Evolutionary conservation across 129 eudicot species (phyloP), one percentile per base, ranked within the genome.

Genomic region (Lonicera japonica): DNA sequence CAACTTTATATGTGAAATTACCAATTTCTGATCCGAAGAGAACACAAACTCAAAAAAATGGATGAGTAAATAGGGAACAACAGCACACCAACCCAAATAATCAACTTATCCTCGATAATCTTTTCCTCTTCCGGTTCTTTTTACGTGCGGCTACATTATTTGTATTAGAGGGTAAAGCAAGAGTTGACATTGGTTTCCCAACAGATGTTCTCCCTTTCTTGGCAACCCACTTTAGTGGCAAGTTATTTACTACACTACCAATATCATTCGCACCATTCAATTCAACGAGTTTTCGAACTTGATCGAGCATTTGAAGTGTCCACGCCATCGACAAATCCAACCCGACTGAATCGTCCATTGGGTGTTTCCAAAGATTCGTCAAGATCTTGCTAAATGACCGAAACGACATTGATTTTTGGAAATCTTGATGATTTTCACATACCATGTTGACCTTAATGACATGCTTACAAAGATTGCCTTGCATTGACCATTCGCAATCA

Each of bases 401-500:
- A 71, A 71, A 83, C 1, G 99, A 88, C 75, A 86, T 70, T 11
- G 98, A 84, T 13, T 81, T 61, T 58, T 66, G 69, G 63, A 34
- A 75, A 8, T 55, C 64, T 56, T 24, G 54, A 5, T 16, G 79
- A 54, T 68, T 79, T 40, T 75, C 85, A 54, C 89, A 88, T 13
- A 94, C 71, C 84, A 75, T 88, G 72, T 94, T 85, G 77, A 81
- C 99, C 81, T 94, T 94, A 66, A 94, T 75, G 11, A 94, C 79
- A 48, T 94, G 99, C 72, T 94, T 94, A 87, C 99, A 94, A 7
- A 88, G 83, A 61, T 94, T 94, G 58, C 99, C 99, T 36, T 71
- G 89, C 64, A 80, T 56, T 4, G 96, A 78, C 99, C 99, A 94
- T 21, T 86, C 83, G 21, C 99, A 94, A 64, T 94, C 99, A 57